Evolutionary conservation across 2,329 filamentous ascomycete genomes (phyloP).

Genomic region (Stagonosporopsis chrysanthemi): DNA sequence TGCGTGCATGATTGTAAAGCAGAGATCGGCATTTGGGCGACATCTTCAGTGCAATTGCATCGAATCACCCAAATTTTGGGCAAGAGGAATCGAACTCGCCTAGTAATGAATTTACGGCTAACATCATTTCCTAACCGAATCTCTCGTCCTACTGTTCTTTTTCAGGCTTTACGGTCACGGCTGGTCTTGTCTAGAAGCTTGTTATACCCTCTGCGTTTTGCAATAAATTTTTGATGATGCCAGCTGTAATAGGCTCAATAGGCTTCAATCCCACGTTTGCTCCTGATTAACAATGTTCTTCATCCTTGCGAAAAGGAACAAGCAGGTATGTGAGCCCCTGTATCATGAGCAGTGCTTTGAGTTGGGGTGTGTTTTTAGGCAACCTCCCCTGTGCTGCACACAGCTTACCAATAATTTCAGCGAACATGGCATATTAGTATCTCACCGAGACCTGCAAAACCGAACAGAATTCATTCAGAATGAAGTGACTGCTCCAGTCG

Average conservation of each 20-base stretch:
- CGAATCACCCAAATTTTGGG: not conserved
- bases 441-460: not conserved
- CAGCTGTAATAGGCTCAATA: not conserved
- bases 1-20: not conserved
- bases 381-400: not conserved
- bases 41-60: not conserved
- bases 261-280: not conserved
- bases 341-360: not conserved
- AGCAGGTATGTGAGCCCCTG: not conserved
- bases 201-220: not conserved
- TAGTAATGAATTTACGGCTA: not conserved
- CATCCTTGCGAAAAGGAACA: not conserved
- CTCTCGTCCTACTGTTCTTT: not conserved
- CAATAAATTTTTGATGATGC: not conserved
- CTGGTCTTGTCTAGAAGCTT: not conserved
- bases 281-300: not conserved
- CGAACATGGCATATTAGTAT: not conserved
- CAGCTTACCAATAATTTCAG: not conserved
- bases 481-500: not conserved
- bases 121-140: not conserved
- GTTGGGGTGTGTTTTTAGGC: not conserved
- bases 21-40: not conserved
- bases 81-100: not conserved
- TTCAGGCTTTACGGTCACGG: not conserved
- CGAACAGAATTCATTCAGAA: not conserved